These are phyloP conservation scores for Microbotryomycetes sp. DNA, from an alignment of 1,284 basidiomycete species.

Conservation along the genomic window DNA sequence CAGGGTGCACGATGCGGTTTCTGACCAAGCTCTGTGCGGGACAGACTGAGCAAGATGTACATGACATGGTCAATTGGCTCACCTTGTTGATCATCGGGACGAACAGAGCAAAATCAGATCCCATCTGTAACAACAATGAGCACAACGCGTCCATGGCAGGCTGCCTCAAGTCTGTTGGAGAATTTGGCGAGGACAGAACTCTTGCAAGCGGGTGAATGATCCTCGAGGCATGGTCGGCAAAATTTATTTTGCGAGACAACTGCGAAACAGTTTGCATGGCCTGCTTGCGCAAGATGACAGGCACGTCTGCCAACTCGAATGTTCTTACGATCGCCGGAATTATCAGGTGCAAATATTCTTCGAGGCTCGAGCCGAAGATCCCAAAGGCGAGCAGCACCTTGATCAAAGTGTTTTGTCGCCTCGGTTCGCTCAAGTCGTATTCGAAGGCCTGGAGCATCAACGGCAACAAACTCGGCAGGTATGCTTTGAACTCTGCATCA, in stretches of 20 bases:
- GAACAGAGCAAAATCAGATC: slow-evolving; percentile 94
- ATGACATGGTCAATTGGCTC: slow-evolving; percentile 23
- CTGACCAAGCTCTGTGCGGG: slow-evolving; percentile 59
- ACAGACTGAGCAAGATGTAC: neutral
- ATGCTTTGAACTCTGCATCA: slow-evolving; percentile 96
- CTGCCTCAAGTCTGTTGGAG: slow-evolving; percentile 65
- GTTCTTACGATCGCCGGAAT: slow-evolving; percentile 90
- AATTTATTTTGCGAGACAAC: slow-evolving; percentile 87
- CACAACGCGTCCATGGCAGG: slow-evolving; percentile 92
- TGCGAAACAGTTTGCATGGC: slow-evolving; percentile 89
- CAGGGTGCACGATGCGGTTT: slow-evolving; percentile 71
- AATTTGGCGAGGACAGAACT: slow-evolving; percentile 59
- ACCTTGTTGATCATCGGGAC: slow-evolving; percentile 96
- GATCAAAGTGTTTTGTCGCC: slow-evolving; percentile 59
- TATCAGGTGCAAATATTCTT: slow-evolving; percentile 95
- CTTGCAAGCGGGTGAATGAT: slow-evolving; percentile 94
- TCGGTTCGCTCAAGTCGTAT: slow-evolving; percentile 64
- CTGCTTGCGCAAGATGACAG: slow-evolving; percentile 68
- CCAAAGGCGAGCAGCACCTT: slow-evolving; percentile 89
- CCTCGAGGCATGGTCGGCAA: slow-evolving; percentile 95
- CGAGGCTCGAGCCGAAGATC: slow-evolving; percentile 92
- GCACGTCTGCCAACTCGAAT: slow-evolving; percentile 76
- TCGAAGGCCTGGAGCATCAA: slow-evolving; percentile 84
- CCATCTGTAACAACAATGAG: slow-evolving; percentile 84
- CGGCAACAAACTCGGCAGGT: slow-evolving; percentile 86